Evolutionary conservation across 1,139 yeast genomes (phyloP).

Genomic region (Sugiyamaella grinbergsii): DNA sequence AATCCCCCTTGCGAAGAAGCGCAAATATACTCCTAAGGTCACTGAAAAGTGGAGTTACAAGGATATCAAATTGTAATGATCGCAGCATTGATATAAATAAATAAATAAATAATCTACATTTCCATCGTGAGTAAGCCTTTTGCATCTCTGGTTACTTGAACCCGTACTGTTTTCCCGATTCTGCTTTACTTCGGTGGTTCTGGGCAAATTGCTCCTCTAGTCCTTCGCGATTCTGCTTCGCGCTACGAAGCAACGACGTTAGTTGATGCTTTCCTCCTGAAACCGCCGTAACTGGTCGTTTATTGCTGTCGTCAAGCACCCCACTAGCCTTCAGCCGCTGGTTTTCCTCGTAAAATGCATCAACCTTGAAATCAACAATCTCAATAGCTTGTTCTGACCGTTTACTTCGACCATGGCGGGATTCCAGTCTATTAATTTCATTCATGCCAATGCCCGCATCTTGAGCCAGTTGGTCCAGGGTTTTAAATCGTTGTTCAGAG

Average conservation of each 20-base stretch:
- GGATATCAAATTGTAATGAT: constrained; percentile 61
- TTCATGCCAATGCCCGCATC: constrained; percentile 16
- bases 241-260: constrained; percentile 36
- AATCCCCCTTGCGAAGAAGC: constrained; percentile 65
- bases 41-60: constrained; percentile 93
- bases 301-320: constrained; percentile 29
- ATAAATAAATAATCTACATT: constrained; percentile 5
- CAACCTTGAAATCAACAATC: constrained; percentile 38
- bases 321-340: constrained; percentile 31
- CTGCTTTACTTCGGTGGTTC: constrained; percentile 31
- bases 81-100: constrained; percentile 10
- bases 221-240: constrained; percentile 37
- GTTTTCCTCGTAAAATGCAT: constrained; percentile 36
- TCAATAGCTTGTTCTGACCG: constrained; percentile 20
- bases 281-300: constrained; percentile 36
- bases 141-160: constrained; percentile 28
- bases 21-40: constrained; percentile 65
- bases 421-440: constrained; percentile 18
- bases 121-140: neutral
- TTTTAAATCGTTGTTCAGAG: neutral
- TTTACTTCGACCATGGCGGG: constrained; percentile 12
- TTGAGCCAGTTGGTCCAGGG: constrained; percentile 14
- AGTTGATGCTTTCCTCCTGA: constrained; percentile 40
- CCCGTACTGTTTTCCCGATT: constrained; percentile 37
- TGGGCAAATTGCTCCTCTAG: constrained; percentile 37